Percentiles rank a stretch among this genome's conserved stretches.
Evolutionary conservation across 192 early-diverging fungal genomes (phyloP).

Genomic region (Gryganskiella cystojenkinii): DNA sequence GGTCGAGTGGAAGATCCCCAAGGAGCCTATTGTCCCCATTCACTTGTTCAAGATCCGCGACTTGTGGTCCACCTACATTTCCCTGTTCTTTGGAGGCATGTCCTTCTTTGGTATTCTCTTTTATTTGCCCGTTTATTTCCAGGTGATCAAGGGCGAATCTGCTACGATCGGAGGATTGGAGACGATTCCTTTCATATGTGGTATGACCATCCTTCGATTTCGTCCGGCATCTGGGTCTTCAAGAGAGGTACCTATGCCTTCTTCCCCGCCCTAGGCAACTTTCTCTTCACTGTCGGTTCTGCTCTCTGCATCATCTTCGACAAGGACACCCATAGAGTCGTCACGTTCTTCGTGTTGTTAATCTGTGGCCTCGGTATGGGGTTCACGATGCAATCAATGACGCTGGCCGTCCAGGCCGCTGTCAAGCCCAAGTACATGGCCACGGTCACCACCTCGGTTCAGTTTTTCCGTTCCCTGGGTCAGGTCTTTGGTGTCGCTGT

Average conservation of each 20-base stretch:
- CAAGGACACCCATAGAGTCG: conserved; percentile 56
- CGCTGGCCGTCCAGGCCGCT: conserved; percentile 57
- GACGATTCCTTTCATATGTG: conserved; percentile 70
- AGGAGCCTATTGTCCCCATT: conserved; percentile 67
- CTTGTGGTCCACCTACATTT: conserved; percentile 60
- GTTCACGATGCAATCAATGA: conserved; percentile 62
- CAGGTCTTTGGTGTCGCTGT: conserved; percentile 68
- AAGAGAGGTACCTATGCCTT: conserved; percentile 61
- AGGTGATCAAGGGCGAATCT: conserved; percentile 64
- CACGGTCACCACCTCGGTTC: conserved; percentile 59
- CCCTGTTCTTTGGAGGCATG: conserved; percentile 64
- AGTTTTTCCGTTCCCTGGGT: conserved; percentile 63
- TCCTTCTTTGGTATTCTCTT: conserved; percentile 70
- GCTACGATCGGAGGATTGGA: conserved; percentile 69
- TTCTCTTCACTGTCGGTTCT: conserved; percentile 60
- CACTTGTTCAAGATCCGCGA: conserved; percentile 65
- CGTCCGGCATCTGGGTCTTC: conserved; percentile 62
- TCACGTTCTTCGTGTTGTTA: conserved; percentile 64
- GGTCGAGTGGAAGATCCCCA: conserved; percentile 65
- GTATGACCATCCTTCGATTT: conserved; percentile 64
- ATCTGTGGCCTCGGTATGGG: conserved; percentile 69
- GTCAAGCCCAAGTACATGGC: conserved; percentile 61
- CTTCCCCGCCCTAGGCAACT: conserved; percentile 65
- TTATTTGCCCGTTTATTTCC: conserved; percentile 75
- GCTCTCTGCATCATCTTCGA: conserved; percentile 69